These are phyloP conservation scores for Populus deltoides DNA, from an alignment of 345 rosid genomes.

Conservation along the genomic window DNA sequence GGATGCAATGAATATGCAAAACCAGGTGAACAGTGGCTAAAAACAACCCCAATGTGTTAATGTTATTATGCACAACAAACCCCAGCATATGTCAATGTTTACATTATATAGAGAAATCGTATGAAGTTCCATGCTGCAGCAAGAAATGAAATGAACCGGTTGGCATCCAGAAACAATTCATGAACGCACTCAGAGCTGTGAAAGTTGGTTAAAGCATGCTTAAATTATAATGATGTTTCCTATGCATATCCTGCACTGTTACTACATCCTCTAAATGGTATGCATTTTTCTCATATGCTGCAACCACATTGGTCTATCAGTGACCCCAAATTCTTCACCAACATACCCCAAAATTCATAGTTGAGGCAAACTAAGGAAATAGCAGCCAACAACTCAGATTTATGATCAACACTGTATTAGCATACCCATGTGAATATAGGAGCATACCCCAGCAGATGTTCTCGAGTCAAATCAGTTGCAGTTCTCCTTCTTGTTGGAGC, in stretches of 20 bases:
- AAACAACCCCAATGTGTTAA: not conserved
- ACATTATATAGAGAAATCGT: too few relatives aligned
- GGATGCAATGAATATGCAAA: not conserved
- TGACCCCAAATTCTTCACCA: not conserved
- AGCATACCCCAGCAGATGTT: slow-evolving; percentile 73
- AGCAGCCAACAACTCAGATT: not conserved
- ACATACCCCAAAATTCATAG: not conserved
- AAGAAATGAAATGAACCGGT: not conserved
- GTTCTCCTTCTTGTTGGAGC: slow-evolving; percentile 71
- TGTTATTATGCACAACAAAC: not conserved
- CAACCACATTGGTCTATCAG: not conserved
- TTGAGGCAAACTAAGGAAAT: not conserved
- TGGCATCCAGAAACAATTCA: not conserved
- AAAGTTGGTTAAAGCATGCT: not conserved
- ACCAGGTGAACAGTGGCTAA: not conserved
- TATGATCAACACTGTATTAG: not conserved
- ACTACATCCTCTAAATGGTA: not conserved
- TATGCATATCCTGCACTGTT: not conserved
- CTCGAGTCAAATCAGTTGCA: slow-evolving; percentile 87
- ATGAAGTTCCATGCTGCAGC: not conserved
- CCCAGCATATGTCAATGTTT: not conserved
- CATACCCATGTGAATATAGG: not conserved
- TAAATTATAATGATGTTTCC: not conserved
- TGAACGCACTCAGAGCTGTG: not conserved
- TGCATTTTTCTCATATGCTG: not conserved